Base-by-base conservation (phyloP, 305 asterid species). In the Euphrasia arctica region DNA sequence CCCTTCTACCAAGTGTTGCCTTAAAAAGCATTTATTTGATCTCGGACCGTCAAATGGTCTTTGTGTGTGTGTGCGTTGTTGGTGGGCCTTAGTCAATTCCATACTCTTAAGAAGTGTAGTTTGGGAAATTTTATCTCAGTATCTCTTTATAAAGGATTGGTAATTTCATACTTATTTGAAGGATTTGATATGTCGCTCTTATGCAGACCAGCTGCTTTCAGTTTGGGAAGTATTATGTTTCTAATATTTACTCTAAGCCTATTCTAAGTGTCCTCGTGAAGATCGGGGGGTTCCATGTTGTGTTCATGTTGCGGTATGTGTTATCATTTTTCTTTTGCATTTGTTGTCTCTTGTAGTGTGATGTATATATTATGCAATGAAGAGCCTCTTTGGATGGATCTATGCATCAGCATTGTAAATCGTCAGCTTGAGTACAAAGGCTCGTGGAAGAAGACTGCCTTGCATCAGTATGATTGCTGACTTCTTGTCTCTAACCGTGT, bases 321-420 rank as follows among this genome's bases (percentile, higher is more conserved):
- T 8, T 59, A 68, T 58, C 42, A 6, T 36, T 5, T 36, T 71
- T 72, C 68, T 43, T 31, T 31, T 31, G 3, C 34, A 31, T 31
- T 3, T 4, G 85, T 78, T 18, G 22, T 18, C 22, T 18, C 22
- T 18, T 18, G 22, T 18, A 93, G 97, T 75, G 95, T 93, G 63
- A 83, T 93, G 92, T 93, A 84, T 79, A 82, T 88, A 61, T 70
- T 90, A 58, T 90, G 97, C 88, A 88, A 86, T 50, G 99, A 90
- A 86, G 97, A 88, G 82, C 99, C 97, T 18, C 83, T 90, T 36
- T 93, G 99, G 99, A 84, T 86, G 95, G 70, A 76, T 65, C 75
- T 86, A 50, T 93, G 96, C 81, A 84, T 88, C 67, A 65, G 78
- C 77, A 70, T 79, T 42, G 75, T 80, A 67, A 83, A 79, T 79